A percentile compares a stretch with the other conserved stretches of the same genome.
Conservation (phyloP, 768 basidiomycete genomes). For the Lentinula lateritia region DNA sequence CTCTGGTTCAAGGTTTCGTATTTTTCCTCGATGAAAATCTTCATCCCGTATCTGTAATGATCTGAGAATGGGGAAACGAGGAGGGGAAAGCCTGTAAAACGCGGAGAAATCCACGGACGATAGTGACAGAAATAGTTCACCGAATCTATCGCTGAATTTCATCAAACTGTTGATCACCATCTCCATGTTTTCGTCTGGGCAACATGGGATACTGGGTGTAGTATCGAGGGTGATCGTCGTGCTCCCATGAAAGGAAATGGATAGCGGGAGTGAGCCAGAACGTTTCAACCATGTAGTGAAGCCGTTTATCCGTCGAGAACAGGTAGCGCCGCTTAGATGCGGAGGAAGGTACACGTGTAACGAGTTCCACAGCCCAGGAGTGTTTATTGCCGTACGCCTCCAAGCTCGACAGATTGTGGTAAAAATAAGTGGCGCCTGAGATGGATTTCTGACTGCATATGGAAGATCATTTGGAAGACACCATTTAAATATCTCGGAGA, state of each 20-base stretch:
- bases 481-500: conserved; percentile 21
- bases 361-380: conserved; percentile 22
- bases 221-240: neutral
- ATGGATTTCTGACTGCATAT: conserved; percentile 14
- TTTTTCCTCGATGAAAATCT: neutral
- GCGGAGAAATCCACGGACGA: neutral
- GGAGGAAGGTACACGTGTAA: conserved; percentile 11
- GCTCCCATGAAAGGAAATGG: neutral
- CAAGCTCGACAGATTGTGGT: conserved; percentile 21
- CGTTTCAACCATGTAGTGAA: neutral
- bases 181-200: neutral
- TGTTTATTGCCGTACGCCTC: conserved; percentile 19
- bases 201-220: neutral
- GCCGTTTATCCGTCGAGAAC: neutral
- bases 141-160: neutral
- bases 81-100: neutral
- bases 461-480: conserved; percentile 16
- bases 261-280: neutral
- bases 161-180: neutral
- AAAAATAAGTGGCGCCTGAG: conserved; percentile 18
- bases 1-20: neutral
- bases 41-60: neutral
- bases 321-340: neutral
- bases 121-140: neutral
- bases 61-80: neutral